Evolutionary conservation across 495 filamentous ascomycete genomes (phyloP), one percentile per base, ranked within the genome.

Genomic region (Lepidopterella palustris): DNA sequence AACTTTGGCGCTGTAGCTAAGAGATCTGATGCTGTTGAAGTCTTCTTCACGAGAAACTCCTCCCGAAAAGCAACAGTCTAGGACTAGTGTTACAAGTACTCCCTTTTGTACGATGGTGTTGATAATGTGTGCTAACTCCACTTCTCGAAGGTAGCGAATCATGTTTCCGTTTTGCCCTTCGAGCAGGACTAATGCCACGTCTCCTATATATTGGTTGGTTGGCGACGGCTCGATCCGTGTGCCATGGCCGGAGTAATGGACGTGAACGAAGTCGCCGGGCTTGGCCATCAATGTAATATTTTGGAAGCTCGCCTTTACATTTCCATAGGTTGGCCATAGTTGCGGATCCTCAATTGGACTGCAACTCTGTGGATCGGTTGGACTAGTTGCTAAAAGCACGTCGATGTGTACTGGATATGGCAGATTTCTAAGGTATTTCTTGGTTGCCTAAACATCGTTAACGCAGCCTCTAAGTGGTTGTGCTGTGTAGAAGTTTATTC

Each of bases 161-260:
- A 5, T 23, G 13, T 18, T 47, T 5, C 18, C 42, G 5, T 47
- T 18, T 47, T 20, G 5, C 13, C 31, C 31, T 5, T 15, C 11
- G 11, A 47, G 42, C 42, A 47, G 18, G 18, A 47, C 42, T 20
- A 47, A 20, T 5, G 42, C 42, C 11, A 47, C 6, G 11, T 47
- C 42, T 15, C 13, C 11, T 35, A 13, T 35, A 6, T 5, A 35
- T 10, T 5, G 62, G 64, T 21, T 68, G 27, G 24, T 55, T 45
- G 3, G n/a, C 15, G 27, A 40, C 18, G 57, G 63, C 45, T 32
- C 6, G 15, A 25, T 5, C 32, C 54, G 13, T n/a, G 62, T 63
- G 5, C 70, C 67, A 49, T 72, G 70, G 5, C 70, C 70, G 21
- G 70, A 72, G 53, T 62, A 72, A 50, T 72, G 70, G 23, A 72